Conservation (phyloP, 768 basidiomycete species). For the Macrolepiota fuliginosa region DNA sequence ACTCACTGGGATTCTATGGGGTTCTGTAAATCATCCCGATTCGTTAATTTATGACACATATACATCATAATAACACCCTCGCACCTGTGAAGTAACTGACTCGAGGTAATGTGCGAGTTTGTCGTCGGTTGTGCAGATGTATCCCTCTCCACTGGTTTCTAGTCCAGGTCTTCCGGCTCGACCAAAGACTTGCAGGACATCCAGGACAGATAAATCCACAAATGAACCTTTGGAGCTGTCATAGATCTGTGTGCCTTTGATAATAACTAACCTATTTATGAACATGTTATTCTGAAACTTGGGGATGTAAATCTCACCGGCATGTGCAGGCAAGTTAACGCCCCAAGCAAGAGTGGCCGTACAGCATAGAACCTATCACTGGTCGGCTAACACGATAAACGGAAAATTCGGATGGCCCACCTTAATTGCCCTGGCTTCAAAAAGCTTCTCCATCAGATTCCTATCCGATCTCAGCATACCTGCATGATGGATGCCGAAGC, state of each 20-base stretch:
- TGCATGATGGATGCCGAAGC: conserved; percentile 98
- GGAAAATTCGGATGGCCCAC: conserved; percentile 34
- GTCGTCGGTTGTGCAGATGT: conserved; percentile 93
- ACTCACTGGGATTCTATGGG: conserved; percentile 94
- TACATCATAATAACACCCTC: conserved; percentile 14
- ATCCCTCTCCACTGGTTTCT: conserved; percentile 93
- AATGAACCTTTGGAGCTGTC: conserved; percentile 89
- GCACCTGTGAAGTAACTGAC: conserved; percentile 81
- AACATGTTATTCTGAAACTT: conserved; percentile 7
- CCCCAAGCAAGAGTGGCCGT: conserved; percentile 99
- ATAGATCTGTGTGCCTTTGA: conserved; percentile 97
- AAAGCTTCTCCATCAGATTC: conserved; percentile 94
- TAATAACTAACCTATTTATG: conserved; percentile 57
- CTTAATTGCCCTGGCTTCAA: conserved; percentile 89
- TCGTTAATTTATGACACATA: conserved; percentile 1
- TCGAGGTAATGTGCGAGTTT: conserved; percentile 90
- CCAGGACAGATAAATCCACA: conserved; percentile 88
- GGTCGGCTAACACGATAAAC: neutral
- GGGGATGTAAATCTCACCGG: conserved; percentile 47
- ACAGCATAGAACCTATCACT: conserved; percentile 89
- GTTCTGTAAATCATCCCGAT: conserved; percentile 49
- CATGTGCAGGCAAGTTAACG: conserved; percentile 97
- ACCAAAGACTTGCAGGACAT: conserved; percentile 97
- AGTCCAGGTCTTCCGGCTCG: conserved; percentile 88
- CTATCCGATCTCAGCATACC: conserved; percentile 95